Conservation (phyloP, 1,284 basidiomycete genomes). For the Trichosporon faecale region DNA sequence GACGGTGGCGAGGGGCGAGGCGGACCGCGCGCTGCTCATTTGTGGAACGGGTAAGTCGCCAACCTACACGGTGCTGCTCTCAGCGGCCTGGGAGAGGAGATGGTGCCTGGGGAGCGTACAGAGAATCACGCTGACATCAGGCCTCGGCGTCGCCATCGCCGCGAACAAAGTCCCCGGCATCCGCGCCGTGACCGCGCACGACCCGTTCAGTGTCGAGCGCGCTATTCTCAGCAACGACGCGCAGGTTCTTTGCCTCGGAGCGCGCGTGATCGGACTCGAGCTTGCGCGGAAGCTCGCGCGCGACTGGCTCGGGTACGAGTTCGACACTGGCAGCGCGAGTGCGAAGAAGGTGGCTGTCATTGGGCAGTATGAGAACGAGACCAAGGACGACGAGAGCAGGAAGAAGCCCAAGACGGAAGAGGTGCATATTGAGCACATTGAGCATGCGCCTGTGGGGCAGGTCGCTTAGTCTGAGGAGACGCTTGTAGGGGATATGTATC, state of each 20-base stretch:
- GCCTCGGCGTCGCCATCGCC: constrained; percentile 51
- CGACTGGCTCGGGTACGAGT: constrained; percentile 54
- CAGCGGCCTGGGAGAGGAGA: background rate
- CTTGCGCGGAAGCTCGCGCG: constrained; percentile 50
- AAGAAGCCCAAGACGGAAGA: background rate
- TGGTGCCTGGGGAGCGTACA: too few relatives aligned
- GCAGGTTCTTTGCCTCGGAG: constrained; percentile 55
- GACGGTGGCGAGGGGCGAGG: constrained; percentile 52
- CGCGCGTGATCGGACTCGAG: constrained; percentile 54
- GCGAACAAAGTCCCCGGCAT: constrained; percentile 53
- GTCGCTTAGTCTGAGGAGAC: too few relatives aligned
- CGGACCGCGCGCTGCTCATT: constrained; percentile 53
- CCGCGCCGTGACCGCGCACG: constrained; percentile 52
- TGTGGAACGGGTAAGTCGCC: constrained; percentile 52
- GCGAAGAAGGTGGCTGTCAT: constrained; percentile 54
- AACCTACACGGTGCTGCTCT: background rate
- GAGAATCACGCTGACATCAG: constrained; percentile 13
- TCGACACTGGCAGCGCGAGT: constrained; percentile 48
- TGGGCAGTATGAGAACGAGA: constrained; percentile 7
- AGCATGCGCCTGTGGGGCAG: too few relatives aligned
- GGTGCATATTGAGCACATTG: background rate
- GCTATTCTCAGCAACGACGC: constrained; percentile 54
- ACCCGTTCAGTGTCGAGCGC: constrained; percentile 54
- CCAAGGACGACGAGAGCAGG: background rate
- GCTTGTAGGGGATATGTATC: too few relatives aligned